Evolutionary conservation across 2,329 filamentous ascomycete species (phyloP).

Genomic region (Spiromastix sp.): DNA sequence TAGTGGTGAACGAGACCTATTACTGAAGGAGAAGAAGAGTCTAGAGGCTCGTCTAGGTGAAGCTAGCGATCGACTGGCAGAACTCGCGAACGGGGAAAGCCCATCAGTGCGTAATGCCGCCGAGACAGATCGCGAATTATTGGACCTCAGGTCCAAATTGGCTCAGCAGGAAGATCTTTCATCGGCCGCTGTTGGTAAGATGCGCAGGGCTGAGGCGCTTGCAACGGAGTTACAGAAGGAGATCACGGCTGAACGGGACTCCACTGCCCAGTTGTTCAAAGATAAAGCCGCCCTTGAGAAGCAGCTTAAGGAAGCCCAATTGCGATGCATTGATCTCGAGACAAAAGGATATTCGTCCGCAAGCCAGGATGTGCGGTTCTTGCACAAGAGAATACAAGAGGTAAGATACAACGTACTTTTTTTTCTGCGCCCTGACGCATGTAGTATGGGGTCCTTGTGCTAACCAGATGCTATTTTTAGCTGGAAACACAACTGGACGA

Average conservation of each 20-base stretch:
- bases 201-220: conserved; percentile 84
- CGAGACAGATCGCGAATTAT: conserved; percentile 73
- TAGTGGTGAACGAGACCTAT: conserved; percentile 70
- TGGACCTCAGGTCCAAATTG: conserved; percentile 78
- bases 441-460: conserved; percentile 6
- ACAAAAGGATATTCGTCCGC: conserved; percentile 94
- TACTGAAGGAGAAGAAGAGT: conserved; percentile 80
- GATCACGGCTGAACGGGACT: conserved; percentile 74
- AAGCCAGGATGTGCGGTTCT: conserved; percentile 88
- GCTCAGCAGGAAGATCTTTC: conserved; percentile 92
- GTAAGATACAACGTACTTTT: conserved; percentile 43
- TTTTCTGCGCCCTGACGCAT: conserved; percentile 9
- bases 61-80: conserved; percentile 78
- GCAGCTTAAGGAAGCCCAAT: conserved; percentile 77
- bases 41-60: conserved; percentile 78
- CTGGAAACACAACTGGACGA: conserved; percentile 80
- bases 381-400: conserved; percentile 91
- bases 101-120: conserved; percentile 85
- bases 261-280: conserved; percentile 69
- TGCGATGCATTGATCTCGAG: conserved; percentile 83
- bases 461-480: conserved; percentile 36
- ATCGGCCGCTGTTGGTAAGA: conserved; percentile 87
- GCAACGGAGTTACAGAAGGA: conserved; percentile 88
- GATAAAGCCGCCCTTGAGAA: conserved; percentile 88
- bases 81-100: conserved; percentile 73